These are phyloP conservation scores for Venturia aucupariae DNA, from an alignment of 2,329 filamentous ascomycete species.

Conservation along the genomic window DNA sequence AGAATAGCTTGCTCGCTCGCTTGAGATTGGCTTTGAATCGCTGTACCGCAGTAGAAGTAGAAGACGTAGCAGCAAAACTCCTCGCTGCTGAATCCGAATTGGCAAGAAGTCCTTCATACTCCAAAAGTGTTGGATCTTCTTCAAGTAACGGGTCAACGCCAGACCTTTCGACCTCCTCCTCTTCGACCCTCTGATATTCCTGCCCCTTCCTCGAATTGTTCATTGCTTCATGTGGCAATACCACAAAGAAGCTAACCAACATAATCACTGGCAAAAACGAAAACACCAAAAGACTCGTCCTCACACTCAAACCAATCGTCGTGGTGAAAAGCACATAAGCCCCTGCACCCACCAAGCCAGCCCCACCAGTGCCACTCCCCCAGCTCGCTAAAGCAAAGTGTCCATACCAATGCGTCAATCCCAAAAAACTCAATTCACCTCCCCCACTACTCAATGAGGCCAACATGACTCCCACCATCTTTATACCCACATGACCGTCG, in stretches of 20 bases:
- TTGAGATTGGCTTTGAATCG: constrained; percentile 45
- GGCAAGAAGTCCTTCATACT: constrained; percentile 29
- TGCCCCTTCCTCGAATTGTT: constrained; percentile 31
- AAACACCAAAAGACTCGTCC: constrained; percentile 63
- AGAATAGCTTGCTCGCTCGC: constrained; percentile 61
- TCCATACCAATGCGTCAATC: constrained; percentile 88
- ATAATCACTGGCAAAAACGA: constrained; percentile 74
- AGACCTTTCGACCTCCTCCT: constrained; percentile 22
- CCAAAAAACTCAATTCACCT: constrained; percentile 84
- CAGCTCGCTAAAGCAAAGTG: constrained; percentile 79
- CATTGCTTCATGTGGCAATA: constrained; percentile 64
- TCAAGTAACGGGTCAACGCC: constrained; percentile 19
- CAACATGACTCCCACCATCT: constrained; percentile 74
- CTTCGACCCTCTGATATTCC: constrained; percentile 32
- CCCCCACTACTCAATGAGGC: constrained; percentile 78
- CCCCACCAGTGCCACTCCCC: constrained; percentile 86
- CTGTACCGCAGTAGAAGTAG: constrained; percentile 19
- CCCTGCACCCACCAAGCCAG: constrained; percentile 77
- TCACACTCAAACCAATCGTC: constrained; percentile 64
- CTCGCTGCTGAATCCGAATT: constrained; percentile 25
- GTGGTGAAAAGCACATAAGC: constrained; percentile 82
- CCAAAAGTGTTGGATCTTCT: constrained; percentile 16
- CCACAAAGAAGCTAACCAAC: constrained; percentile 73
- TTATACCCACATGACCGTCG: constrained; percentile 47
- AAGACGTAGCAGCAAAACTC: constrained; percentile 20